A percentile compares a stretch with the other conserved stretches of the same genome.
phyloP scores from a whole-genome alignment of 257 asterid genomes.

The Scutellaria barbata region DNA sequence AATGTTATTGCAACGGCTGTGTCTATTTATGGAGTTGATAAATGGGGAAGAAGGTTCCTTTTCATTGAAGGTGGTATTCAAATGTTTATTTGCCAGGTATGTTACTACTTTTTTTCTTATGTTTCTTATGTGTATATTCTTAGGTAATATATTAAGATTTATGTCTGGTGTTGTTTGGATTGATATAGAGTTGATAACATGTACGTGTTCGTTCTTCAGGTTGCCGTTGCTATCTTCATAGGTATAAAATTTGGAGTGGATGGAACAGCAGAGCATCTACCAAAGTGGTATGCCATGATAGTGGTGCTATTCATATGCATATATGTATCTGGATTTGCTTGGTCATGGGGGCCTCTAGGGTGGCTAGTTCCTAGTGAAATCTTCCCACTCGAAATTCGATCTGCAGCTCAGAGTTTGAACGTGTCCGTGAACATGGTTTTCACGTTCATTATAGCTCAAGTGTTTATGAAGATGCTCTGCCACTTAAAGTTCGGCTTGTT shows the following conservation, averaged over 20 bases:
- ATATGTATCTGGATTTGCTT: slow-evolving; percentile 58
- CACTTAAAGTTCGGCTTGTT: slow-evolving; percentile 64
- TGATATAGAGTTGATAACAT: no score
- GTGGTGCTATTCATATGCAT: slow-evolving; percentile 55
- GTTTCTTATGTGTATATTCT: no score
- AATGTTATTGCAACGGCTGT: slow-evolving; percentile 65
- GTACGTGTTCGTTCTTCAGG: slow-evolving; percentile 32
- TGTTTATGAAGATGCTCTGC: slow-evolving; percentile 79
- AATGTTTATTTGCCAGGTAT: slow-evolving; percentile 78
- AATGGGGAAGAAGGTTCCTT: slow-evolving; percentile 74
- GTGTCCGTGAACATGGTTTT: slow-evolving; percentile 61
- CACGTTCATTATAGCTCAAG: slow-evolving; percentile 63
- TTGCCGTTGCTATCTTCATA: slow-evolving; percentile 60
- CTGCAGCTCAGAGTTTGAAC: slow-evolving; percentile 59
- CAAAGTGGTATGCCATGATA: slow-evolving; percentile 54
- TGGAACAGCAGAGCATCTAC: slow-evolving; percentile 45
- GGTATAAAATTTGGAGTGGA: slow-evolving; percentile 56
- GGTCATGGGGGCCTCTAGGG: slow-evolving; percentile 93
- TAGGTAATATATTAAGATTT: no score
- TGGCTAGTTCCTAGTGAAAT: slow-evolving; percentile 97
- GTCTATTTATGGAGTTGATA: slow-evolving; percentile 73
- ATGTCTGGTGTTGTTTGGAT: no score
- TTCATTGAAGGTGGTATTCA: slow-evolving; percentile 80
- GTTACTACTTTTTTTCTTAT: not conserved
- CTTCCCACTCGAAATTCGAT: slow-evolving; percentile 69